phyloP scores from a whole-genome alignment of 2,329 filamentous ascomycete species.

The Nectriaceae sp. region DNA sequence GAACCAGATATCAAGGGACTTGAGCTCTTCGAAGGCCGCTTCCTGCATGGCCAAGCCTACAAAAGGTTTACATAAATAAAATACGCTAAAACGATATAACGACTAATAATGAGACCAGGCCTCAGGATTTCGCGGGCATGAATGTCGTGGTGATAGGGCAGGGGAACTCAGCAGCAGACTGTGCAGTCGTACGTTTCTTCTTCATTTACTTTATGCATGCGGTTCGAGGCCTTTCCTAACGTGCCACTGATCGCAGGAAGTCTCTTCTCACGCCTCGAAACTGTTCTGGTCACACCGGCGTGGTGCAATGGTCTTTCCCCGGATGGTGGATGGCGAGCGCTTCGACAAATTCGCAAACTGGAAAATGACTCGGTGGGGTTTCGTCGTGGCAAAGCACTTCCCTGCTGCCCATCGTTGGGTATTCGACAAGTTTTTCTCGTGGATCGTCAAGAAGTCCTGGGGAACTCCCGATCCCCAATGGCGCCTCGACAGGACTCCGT shows the following conservation, averaged over 20 bases:
- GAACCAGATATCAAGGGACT: constrained; percentile 20
- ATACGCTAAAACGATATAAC: too few species aligned
- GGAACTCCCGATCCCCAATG: constrained; percentile 19
- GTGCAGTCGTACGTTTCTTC: constrained; percentile 19
- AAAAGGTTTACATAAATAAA: constrained; percentile 23
- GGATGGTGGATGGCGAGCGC: constrained; percentile 18
- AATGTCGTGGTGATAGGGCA: constrained; percentile 28
- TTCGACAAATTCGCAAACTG: constrained; percentile 21
- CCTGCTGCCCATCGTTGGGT: constrained; percentile 16
- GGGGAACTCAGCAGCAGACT: constrained; percentile 29
- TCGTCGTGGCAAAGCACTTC: constrained; percentile 17
- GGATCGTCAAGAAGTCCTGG: constrained; percentile 11
- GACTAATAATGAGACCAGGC: constrained; percentile 7
- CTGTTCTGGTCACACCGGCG: constrained; percentile 27
- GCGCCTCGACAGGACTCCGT: constrained; percentile 12
- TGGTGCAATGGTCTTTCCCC: constrained; percentile 22
- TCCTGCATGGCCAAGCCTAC: constrained; percentile 25
- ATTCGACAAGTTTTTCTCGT: constrained; percentile 14
- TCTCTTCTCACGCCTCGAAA: constrained; percentile 14
- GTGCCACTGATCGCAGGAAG: constrained; percentile 11
- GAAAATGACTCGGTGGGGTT: constrained; percentile 16
- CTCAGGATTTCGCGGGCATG: constrained; percentile 18
- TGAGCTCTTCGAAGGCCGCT: constrained; percentile 18
- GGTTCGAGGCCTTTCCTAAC: too few species aligned
- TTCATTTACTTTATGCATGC: not conserved